A percentile compares a stretch with the other conserved stretches of the same genome.
Conservation (phyloP, 768 basidiomycete species). For the Lanmaoa rubissima region DNA sequence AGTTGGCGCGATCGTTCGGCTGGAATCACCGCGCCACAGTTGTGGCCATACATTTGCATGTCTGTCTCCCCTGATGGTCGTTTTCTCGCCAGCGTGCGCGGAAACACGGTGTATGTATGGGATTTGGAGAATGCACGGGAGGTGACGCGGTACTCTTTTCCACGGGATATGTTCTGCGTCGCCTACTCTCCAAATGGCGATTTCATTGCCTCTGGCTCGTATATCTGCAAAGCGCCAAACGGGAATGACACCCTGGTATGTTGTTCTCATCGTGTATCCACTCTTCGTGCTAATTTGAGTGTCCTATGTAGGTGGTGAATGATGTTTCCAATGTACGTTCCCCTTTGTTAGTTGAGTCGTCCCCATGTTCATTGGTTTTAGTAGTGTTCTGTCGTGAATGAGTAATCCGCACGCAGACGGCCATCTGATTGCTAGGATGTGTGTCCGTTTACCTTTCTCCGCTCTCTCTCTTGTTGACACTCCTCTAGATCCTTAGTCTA, state of each 20-base stretch:
- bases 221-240: conserved; percentile 15
- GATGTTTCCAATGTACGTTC: conserved; percentile 7
- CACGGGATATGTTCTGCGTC: conserved; percentile 24
- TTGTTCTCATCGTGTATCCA: background rate
- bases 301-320: conserved; percentile 1
- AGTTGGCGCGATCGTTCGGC: conserved; percentile 17
- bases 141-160: conserved; percentile 21
- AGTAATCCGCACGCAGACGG: background rate
- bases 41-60: conserved; percentile 26
- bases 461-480: background rate
- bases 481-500: background rate
- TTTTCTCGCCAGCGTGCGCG: conserved; percentile 20
- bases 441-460: background rate
- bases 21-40: background rate
- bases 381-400: background rate
- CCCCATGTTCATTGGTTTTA: background rate
- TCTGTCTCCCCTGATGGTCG: conserved; percentile 21
- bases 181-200: conserved; percentile 24
- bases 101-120: conserved; percentile 17
- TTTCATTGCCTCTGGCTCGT: conserved; percentile 15
- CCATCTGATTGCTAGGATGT: conserved; percentile 2
- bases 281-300: background rate
- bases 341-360: background rate
- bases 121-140: conserved; percentile 14
- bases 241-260: conserved; percentile 8